Base-by-base conservation (phyloP, 352 stramenopile genomes). In the Phytophthora aleatoria region DNA sequence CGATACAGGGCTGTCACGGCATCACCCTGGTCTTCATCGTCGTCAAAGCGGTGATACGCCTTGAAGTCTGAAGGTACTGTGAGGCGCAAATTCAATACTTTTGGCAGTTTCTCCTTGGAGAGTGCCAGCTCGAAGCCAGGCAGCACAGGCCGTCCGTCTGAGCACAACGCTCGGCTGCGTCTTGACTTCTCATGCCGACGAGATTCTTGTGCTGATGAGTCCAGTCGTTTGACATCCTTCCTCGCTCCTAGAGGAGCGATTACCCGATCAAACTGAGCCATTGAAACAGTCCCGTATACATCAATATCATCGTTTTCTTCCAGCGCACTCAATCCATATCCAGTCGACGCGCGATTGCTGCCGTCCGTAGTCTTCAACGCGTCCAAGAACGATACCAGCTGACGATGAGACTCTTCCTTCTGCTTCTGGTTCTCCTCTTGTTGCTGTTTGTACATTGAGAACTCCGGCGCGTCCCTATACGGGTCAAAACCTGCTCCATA, bases 241-340 rank as follows among this genome's bases (percentile, higher is more conserved):
- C 31, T 62, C 2, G 60, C 70, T 11, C 64, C 43, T 47, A 71
- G 61, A 11, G 70, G 69, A 13, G 71, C 83, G 28, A 95, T 87
- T 27, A 72, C 69, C 5, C 66, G 73, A 69, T 96, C 82, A 64
- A 92, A 94, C 9, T 91, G 71, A 16, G 67, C 48, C 77, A 92
- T 91, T 0, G 81, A 82, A 1, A 74, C 68, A 3, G 72, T 76
- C 5, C 73, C 85, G 43, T 96, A 96, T 30, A 96, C 83, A 42
- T 96, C 87, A 1, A 94, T 35, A 41, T 96, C 87, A 55, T 96
- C 85, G 50, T 92, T 88, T 42, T 96, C 87, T 59, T 96, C 87
- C 8, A 96, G 63, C 2, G 87, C 83, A 60, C 87, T 83, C 3
- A 96, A 60, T 15, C 87, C 87, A 48, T 90, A 92, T 5, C 60